Evolutionary conservation across 768 basidiomycete genomes (phyloP), one percentile per base, ranked within the genome.

Genomic region (Mycena indigotica): DNA sequence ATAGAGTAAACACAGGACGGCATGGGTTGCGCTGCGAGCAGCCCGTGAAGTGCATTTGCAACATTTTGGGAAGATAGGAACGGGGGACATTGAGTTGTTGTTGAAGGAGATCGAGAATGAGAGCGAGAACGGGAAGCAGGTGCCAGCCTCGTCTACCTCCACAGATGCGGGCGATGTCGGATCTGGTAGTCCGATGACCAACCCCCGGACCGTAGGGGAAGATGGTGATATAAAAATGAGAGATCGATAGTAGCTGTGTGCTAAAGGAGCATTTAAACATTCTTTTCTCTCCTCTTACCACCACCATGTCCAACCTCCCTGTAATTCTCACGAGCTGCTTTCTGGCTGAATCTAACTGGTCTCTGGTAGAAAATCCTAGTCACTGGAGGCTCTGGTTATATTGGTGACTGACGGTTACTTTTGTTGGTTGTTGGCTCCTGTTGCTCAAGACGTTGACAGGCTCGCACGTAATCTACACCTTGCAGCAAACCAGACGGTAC

Each of bases 401-500:
- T 62, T 28, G 58, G 58, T 53, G n/a, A n/a, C 28, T 50, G 30
- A 56, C 54, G 63, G 65, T 57, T 56, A 56, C 56, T 48, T 50
- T 55, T 63, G n/a, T 58, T 50, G 5, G 52, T 21, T 32, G 35
- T 29, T 49, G 1, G 12, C 17, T 38, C 12, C 21, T 16, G 13
- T 48, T 56, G 55, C 52, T 19, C 56, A 46, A 24, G 23, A 16
- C 28, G 52, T 46, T 53, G 52, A 32, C 68, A 94, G 96, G 95
- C 68, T 96, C 95, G 25, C 97, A 99, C 75, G 88, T 98, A 70
- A 87, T 98, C 63, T 92, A 89, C 58, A 79, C 84, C 48, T 78
- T 97, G 38, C 87, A 97, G 64, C 83, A 91, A 69, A 93, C 94
- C 13, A 85, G 93, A 57, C 80, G 86, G 61, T 99, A 91, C 82